A percentile compares a stretch with the other conserved stretches of the same genome.
phyloP scores from a whole-genome alignment of 805 yeast genomes.

The Kregervanrija fluxuum region DNA sequence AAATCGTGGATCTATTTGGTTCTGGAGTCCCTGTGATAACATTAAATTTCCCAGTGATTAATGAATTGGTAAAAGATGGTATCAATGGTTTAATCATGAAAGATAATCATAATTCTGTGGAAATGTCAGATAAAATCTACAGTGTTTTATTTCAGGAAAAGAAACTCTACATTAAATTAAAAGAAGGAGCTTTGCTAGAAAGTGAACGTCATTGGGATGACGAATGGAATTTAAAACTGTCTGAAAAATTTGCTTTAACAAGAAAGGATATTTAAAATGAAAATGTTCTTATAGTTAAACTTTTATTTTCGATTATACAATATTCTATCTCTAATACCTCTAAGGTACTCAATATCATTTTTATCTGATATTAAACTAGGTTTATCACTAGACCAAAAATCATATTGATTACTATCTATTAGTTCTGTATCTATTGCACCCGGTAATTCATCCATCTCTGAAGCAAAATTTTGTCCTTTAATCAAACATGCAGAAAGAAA shows the following conservation, averaged over 20 bases:
- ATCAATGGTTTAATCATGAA: conserved; percentile 61
- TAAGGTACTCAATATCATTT: conserved; percentile 27
- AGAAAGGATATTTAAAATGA: background rate
- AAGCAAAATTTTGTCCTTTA: conserved; percentile 13
- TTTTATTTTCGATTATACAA: background rate
- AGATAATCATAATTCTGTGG: conserved; percentile 29
- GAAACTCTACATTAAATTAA: conserved; percentile 33
- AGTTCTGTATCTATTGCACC: conserved; percentile 40
- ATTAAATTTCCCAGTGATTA: conserved; percentile 65
- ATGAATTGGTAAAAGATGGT: conserved; percentile 65
- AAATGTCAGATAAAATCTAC: conserved; percentile 34
- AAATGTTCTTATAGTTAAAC: background rate
- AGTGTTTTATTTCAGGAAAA: conserved; percentile 24
- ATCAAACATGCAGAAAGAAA: conserved; percentile 28
- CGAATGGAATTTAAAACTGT: conserved; percentile 58
- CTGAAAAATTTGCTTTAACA: conserved; percentile 20
- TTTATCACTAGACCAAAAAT: conserved; percentile 22
- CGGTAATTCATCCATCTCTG: conserved; percentile 29
- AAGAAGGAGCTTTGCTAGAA: conserved; percentile 67
- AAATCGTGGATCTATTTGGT: conserved; percentile 92
- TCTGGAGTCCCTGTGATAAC: conserved; percentile 90
- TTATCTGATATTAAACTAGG: conserved; percentile 26
- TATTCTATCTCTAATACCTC: conserved; percentile 12
- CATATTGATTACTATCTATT: conserved; percentile 13
- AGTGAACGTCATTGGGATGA: conserved; percentile 64